Percentiles rank a stretch among this genome's conserved stretches.
Conservation (phyloP, 345 rosid genomes). For the Camelina laxa region DNA sequence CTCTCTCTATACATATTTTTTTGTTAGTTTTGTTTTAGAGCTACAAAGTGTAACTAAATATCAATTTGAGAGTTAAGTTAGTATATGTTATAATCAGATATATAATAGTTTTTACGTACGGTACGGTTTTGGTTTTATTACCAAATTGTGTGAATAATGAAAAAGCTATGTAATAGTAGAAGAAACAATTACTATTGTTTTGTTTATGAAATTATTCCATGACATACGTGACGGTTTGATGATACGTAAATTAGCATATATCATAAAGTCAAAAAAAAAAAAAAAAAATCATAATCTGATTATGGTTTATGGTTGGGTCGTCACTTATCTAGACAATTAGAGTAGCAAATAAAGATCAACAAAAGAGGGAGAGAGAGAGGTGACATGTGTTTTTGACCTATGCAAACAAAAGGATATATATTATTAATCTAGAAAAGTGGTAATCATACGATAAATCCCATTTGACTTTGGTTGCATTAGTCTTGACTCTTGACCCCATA, state of each 20-base stretch:
- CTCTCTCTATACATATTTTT: constrained; percentile 15
- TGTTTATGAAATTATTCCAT: neutral
- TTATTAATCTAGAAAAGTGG: constrained; percentile 29
- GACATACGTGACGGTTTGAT: constrained; percentile 1
- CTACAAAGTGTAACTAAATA: neutral
- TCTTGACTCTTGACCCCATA: constrained; percentile 35
- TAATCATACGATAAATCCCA: constrained; percentile 26
- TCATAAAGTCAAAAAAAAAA: constrained; percentile 19
- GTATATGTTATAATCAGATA: too few relatives aligned
- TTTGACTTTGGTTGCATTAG: constrained; percentile 38
- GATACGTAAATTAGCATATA: neutral
- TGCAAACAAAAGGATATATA: neutral
- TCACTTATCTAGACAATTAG: neutral
- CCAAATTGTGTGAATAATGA: too few relatives aligned
- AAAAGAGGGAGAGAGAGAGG: constrained; percentile 6
- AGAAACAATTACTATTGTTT: too few relatives aligned
- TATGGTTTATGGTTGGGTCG: neutral
- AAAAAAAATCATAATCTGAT: neutral
- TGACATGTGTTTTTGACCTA: constrained; percentile 40
- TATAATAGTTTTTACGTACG: too few relatives aligned
- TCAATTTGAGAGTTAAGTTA: too few relatives aligned
- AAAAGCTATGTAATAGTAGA: too few relatives aligned
- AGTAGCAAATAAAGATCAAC: neutral
- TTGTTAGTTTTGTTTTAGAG: neutral
- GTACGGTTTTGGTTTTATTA: neutral